Evolutionary conservation across 306 rosid species (phyloP), one percentile per base, ranked within the genome.

Genomic region (Mimosa bimucronata): DNA sequence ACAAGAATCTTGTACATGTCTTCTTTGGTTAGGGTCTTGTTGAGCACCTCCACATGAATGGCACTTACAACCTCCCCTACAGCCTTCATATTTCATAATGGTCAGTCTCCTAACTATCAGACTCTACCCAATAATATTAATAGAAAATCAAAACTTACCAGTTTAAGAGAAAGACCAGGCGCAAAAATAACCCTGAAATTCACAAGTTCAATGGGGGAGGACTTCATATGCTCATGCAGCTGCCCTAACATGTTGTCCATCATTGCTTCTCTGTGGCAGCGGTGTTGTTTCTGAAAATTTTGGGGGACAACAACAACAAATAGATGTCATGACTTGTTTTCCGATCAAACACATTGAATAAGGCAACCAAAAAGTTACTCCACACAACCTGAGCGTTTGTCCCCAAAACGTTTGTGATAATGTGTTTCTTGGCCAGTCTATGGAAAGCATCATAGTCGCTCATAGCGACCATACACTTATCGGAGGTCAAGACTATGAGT

Each of bases 401-500:
- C 48, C 99, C 98, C 45, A 93, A 84, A 72, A 95, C 77, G 76
- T 81, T 90, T 58, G 97, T 2, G 50, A 92, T 90, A 68, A 95
- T 87, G 75, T 87, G 85, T 76, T 70, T 86, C 74, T 95, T 95
- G 31, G 82, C 77, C 83, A 67, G 79, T 89, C 91, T 95, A 86
- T 95, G 99, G 82, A 95, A 95, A 1, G 90, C 92, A n/a, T 91
- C 81, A 90, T 92, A 93, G 82, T 95, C 99, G 38, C 98, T 92
- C 16, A 21, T 86, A 15, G 99, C 98, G 82, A 95, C 99, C 98
- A 95, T 90, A 53, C 97, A 88, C 78, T 93, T 95, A 75, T 95
- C 79, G 38, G 9, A 57, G 78, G 97, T 93, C 75, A 95, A 91
- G 74, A 85, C 79, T 38, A 18, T 86, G 1, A 95, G 84, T 5